A percentile compares a stretch with the other conserved stretches of the same genome.
Evolutionary conservation across 345 rosid species (phyloP).

Genomic region (Populus simonii): DNA sequence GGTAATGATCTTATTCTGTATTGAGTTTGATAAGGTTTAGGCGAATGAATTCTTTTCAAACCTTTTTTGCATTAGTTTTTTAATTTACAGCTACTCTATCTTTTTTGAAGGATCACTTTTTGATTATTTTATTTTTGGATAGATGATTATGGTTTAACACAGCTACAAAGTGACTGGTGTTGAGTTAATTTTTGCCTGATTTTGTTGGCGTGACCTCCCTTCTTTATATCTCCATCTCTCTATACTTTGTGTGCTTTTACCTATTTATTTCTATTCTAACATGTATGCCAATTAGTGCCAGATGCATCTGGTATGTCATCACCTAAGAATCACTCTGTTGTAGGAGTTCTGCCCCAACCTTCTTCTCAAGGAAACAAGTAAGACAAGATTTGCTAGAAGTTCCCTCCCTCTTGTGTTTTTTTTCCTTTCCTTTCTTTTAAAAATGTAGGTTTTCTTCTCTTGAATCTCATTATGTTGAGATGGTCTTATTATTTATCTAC

Average conservation of each 20-base stretch:
- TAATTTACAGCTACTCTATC: background rate
- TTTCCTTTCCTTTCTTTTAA: background rate
- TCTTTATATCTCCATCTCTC: background rate
- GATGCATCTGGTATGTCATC: slow-evolving; percentile 23
- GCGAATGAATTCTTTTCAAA: background rate
- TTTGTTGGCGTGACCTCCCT: background rate
- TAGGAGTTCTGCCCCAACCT: slow-evolving; percentile 33
- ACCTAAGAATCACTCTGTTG: slow-evolving; percentile 16
- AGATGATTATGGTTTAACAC: background rate
- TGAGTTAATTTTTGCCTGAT: background rate
- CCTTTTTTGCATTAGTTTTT: background rate
- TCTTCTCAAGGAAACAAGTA: slow-evolving; percentile 25
- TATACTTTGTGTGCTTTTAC: background rate
- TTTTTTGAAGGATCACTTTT: background rate
- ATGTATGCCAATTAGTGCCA: background rate
- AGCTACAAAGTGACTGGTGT: background rate
- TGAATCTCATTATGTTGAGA: background rate
- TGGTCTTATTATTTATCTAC: background rate
- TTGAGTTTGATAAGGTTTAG: background rate
- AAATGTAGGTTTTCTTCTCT: slow-evolving; percentile 2
- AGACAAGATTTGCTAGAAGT: slow-evolving; percentile 18
- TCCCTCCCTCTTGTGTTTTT: background rate
- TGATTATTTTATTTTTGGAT: background rate
- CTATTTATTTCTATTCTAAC: background rate
- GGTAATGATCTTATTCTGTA: slow-evolving; percentile 16